Base-by-base conservation (phyloP, 2,329 filamentous ascomycete genomes). In the Cladophialophora bantiana region DNA sequence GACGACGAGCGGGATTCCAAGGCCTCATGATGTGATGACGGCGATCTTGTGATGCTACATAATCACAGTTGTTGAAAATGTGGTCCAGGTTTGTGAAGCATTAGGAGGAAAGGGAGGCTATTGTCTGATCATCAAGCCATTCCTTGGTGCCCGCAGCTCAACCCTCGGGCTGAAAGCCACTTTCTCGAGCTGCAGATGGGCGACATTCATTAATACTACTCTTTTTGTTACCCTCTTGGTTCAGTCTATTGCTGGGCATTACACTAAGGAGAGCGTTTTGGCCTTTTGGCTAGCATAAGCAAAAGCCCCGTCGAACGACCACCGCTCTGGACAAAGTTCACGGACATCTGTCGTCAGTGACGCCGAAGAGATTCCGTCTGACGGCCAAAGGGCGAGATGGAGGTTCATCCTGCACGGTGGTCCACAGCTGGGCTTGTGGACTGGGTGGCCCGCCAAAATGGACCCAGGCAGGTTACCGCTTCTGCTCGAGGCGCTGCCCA, bases 401-500 rank as follows among this genome's bases (percentile, higher is more conserved):
- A 9, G 45, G 45, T 50, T 50, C 45, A 50, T 50, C 45, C 45
- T 50, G 7, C 45, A 50, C 26, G n/a, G 36, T 40, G 36, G 36
- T 2, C 36, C 15, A 4, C 15, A n/a, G 40, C 40, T 50, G 45
- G 45, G 1, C 20, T 13, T 18, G 45, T 50, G 45, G 45, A 42
- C 45, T 26, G 20, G 13, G 18, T 50, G 18, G 45, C 18, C 45
- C 45, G 13, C 20, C 15, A 18, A 50, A 50, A 50, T 31, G 45
- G 18, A 50, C 45, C 45, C 45, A 50, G 45, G 13, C 9, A 20
- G 18, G 45, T 50, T 50, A 50, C 45, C 45, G 45, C 45, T 50
- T 50, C 45, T 50, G 45, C 45, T 50, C 20, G 45, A 50, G 45
- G 45, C 45, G 45, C 45, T 26, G 45, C 45, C 45, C 45, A 50